These are phyloP conservation scores for Lomentospora prolificans DNA, from an alignment of 2,329 filamentous ascomycete species.

Conservation along the genomic window DNA sequence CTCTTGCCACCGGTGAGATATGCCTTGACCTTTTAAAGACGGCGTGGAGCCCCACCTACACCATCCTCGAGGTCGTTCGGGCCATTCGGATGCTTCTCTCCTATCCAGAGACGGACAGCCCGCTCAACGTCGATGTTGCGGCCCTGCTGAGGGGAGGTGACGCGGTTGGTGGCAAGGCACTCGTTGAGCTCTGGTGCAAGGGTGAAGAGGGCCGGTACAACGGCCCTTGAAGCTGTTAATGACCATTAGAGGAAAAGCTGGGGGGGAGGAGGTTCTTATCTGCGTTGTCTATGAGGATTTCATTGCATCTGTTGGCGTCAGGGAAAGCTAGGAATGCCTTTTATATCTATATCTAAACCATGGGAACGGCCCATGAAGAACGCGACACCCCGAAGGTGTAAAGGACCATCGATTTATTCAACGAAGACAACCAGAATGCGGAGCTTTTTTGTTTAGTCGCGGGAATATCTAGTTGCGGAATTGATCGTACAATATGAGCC, in stretches of 20 bases:
- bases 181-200: constrained; percentile 62
- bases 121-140: constrained; percentile 71
- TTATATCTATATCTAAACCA: not conserved
- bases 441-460: not conserved
- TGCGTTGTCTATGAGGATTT: not conserved
- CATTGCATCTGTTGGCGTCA: constrained; percentile 3
- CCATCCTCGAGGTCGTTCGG: constrained; percentile 63
- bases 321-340: not conserved
- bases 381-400: not conserved
- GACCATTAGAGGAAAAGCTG: not conserved
- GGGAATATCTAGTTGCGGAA: not conserved
- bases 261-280: not conserved
- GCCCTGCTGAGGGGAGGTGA: constrained; percentile 61
- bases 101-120: constrained; percentile 62
- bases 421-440: not conserved
- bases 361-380: not conserved
- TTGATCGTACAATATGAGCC: not conserved
- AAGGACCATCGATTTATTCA: not conserved
- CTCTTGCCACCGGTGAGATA: constrained; percentile 69
- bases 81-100: constrained; percentile 59
- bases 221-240: constrained; percentile 6
- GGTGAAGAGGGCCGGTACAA: constrained; percentile 14
- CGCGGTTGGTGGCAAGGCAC: constrained; percentile 52
- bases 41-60: constrained; percentile 80
- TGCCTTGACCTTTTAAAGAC: constrained; percentile 79